Evolutionary conservation across 345 rosid species (phyloP), one percentile per base, ranked within the genome.

Genomic region (Iberis pinnata): DNA sequence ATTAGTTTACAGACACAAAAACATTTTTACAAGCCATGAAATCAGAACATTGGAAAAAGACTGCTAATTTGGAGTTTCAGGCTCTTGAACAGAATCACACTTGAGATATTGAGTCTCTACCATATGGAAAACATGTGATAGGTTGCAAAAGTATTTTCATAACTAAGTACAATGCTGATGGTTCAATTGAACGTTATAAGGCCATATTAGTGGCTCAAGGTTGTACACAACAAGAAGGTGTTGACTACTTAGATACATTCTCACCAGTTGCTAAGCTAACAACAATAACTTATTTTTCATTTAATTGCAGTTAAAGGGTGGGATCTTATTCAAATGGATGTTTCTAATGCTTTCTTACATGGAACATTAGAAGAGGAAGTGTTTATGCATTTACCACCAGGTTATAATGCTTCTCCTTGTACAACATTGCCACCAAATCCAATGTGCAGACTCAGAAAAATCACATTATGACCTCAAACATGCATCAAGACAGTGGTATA

Each of bases 381-480:
- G 0, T 32, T 2, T 3, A 32, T 32, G 36, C 9, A 5, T 5
- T 3, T 32, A 10, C 36, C 36, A 9, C 1, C 3, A 1, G 36
- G 36, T 0, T 32, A 32, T 11, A 32, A 3, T 32, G n/a, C 11
- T 0, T 32, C n/a, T 11, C 12, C n/a, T n/a, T n/a, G n/a, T n/a
- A n/a, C n/a, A n/a, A n/a, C n/a, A n/a, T n/a, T n/a, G n/a, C n/a
- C n/a, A n/a, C n/a, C n/a, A n/a, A n/a, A n/a, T n/a, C n/a, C n/a
- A n/a, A n/a, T n/a, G n/a, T n/a, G n/a, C n/a, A n/a, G n/a, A 11
- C 0, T 3, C 11, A 0, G n/a, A 11, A 0, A 32, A 32, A 2
- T 32, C 36, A 1, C 0, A 9, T 1, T 32, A 32, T 32, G n/a
- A 5, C 1, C 12, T 32, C 12, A 32, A 32, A 3, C 36, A 32